Conservation (phyloP, 495 filamentous ascomycete species). For the Penicillium diatomitis region DNA sequence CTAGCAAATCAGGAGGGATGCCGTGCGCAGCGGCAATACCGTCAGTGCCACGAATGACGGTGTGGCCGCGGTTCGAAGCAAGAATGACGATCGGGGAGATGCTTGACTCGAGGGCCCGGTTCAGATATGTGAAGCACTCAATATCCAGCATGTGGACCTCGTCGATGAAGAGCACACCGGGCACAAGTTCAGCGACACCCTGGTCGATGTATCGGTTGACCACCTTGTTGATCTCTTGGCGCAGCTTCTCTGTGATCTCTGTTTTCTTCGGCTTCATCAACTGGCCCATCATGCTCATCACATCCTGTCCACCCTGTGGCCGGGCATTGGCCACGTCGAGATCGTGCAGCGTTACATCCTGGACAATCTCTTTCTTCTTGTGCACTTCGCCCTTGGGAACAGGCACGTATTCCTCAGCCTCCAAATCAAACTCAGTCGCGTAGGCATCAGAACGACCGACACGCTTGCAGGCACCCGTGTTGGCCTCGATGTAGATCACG, state of each 20-base stretch:
- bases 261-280: slow-evolving; percentile 99
- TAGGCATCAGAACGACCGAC: slow-evolving; percentile 94
- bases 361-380: slow-evolving; percentile 99
- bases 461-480: slow-evolving; percentile 93
- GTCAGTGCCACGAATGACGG: slow-evolving; percentile 77
- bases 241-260: slow-evolving; percentile 94
- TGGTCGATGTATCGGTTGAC: slow-evolving; percentile 97
- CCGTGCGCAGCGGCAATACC: slow-evolving; percentile 82
- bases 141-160: slow-evolving; percentile 99
- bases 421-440: slow-evolving; percentile 94
- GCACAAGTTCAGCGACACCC: slow-evolving; percentile 94
- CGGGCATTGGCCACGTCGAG: slow-evolving; percentile 92
- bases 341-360: slow-evolving; percentile 95
- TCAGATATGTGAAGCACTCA: slow-evolving; percentile 97
- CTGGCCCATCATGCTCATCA: slow-evolving; percentile 99
- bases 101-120: slow-evolving; percentile 84
- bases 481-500: slow-evolving; percentile 97
- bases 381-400: slow-evolving; percentile 98
- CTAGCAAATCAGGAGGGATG: slow-evolving; percentile 84
- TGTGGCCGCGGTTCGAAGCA: slow-evolving; percentile 89
- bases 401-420: slow-evolving; percentile 97
- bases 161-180: slow-evolving; percentile 95
- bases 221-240: slow-evolving; percentile 95
- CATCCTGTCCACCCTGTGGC: slow-evolving; percentile 92
- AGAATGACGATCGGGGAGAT: slow-evolving; percentile 96